Conservation (phyloP, 306 rosid species). For the Ochetophila trinervis region DNA sequence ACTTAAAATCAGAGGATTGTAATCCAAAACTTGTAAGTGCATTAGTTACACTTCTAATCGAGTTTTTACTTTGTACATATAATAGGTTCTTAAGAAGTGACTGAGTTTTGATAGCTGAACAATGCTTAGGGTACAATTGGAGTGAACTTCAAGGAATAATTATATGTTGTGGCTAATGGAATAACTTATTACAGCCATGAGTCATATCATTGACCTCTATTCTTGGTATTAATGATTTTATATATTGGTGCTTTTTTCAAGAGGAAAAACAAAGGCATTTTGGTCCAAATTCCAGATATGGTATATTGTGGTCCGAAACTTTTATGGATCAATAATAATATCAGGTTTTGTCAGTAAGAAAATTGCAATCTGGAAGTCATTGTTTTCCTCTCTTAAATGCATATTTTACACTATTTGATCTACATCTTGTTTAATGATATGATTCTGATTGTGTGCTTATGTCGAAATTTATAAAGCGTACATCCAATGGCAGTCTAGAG, state of each 20-base stretch:
- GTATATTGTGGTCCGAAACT: not conserved
- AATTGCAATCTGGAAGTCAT: not conserved
- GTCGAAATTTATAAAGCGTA: constrained; percentile 36
- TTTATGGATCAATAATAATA: too few species aligned
- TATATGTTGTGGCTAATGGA: not conserved
- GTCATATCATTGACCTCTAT: not conserved
- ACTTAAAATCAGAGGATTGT: constrained; percentile 38
- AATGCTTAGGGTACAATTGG: not conserved
- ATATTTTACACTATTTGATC: not conserved
- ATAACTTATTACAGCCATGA: not conserved
- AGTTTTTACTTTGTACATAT: not conserved
- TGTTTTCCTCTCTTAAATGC: not conserved
- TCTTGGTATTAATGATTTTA: not conserved
- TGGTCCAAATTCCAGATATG: not conserved
- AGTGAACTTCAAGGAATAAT: not conserved
- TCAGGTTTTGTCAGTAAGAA: not conserved
- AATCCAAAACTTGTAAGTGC: constrained; percentile 58
- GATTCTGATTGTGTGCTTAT: constrained; percentile 13
- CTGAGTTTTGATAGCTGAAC: not conserved
- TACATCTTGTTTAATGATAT: not conserved
- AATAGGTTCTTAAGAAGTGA: not conserved
- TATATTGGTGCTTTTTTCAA: not conserved
- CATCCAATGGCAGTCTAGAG: constrained; percentile 38
- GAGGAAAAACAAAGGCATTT: not conserved
- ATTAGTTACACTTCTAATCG: constrained; percentile 7